phyloP scores from a whole-genome alignment of 805 yeast species.

The Limtongia smithiae region DNA sequence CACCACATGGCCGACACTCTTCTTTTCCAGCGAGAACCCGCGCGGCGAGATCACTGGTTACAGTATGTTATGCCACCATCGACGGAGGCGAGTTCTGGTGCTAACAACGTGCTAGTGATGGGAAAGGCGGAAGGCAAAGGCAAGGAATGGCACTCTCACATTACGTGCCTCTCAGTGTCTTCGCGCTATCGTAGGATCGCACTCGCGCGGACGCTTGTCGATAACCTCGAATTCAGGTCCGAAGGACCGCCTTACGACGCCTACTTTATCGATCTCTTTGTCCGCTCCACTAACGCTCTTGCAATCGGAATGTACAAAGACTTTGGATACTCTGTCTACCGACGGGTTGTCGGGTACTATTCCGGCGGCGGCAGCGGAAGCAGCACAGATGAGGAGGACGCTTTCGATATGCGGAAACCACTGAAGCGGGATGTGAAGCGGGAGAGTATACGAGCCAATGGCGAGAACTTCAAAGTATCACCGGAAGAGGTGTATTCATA shows the following conservation, averaged over 20 bases:
- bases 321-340: slow-evolving; percentile 75
- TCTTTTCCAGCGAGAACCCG: slow-evolving; percentile 61
- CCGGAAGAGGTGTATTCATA: slow-evolving; percentile 29
- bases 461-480: slow-evolving; percentile 28
- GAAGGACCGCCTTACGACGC: slow-evolving; percentile 63
- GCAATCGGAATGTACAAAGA: slow-evolving; percentile 83
- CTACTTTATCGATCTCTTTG: slow-evolving; percentile 86
- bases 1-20: slow-evolving; percentile 80
- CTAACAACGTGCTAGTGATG: slow-evolving; percentile 49
- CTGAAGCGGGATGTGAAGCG: slow-evolving; percentile 36
- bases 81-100: not conserved
- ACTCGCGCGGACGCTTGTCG: slow-evolving; percentile 74
- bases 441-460: slow-evolving; percentile 33
- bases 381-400: slow-evolving; percentile 64
- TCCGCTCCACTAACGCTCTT: slow-evolving; percentile 74
- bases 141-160: slow-evolving; percentile 92
- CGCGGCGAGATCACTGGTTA: slow-evolving; percentile 43
- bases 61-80: slow-evolving; percentile 19
- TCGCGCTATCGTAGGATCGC: slow-evolving; percentile 81
- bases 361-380: slow-evolving; percentile 41
- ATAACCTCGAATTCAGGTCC: slow-evolving; percentile 67
- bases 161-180: slow-evolving; percentile 90
- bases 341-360: slow-evolving; percentile 89
- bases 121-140: slow-evolving; percentile 91
- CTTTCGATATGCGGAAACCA: slow-evolving; percentile 53